Evolutionary conservation across 1,139 yeast species (phyloP).

Genomic region (Geotrichum bryndzae): DNA sequence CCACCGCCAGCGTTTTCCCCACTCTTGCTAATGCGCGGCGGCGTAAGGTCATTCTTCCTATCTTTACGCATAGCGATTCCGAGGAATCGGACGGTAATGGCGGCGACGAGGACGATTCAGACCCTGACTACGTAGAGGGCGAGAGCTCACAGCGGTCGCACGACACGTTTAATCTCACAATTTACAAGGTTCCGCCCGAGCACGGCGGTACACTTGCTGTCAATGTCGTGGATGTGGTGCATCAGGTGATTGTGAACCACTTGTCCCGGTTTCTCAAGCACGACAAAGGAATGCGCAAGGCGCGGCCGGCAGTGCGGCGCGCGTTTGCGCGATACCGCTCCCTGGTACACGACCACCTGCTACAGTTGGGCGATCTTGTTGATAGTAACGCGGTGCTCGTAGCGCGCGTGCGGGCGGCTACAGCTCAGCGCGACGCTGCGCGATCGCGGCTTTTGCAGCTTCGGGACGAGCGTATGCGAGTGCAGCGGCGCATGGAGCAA

Average conservation of each 20-base stretch:
- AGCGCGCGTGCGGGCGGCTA: constrained; percentile 21
- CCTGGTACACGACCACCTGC: constrained; percentile 20
- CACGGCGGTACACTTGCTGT: constrained; percentile 14
- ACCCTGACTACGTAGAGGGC: neutral
- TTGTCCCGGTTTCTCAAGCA: constrained; percentile 3
- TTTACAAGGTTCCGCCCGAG: constrained; percentile 13
- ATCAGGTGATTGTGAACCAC: constrained; percentile 16
- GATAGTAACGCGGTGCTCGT: constrained; percentile 23
- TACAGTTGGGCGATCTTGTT: constrained; percentile 21
- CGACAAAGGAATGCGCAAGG: constrained; percentile 3
- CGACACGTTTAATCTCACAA: constrained; percentile 10
- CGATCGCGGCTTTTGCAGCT: constrained; percentile 22
- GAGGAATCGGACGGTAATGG: neutral
- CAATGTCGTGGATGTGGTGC: constrained; percentile 28
- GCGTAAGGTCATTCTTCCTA: neutral
- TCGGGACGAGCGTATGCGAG: constrained; percentile 21
- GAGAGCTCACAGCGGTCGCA: neutral
- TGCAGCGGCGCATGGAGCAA: constrained; percentile 21
- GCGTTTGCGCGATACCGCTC: constrained; percentile 20
- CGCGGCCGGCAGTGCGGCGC: constrained; percentile 11
- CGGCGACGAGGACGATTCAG: neutral
- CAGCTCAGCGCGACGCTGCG: constrained; percentile 20
- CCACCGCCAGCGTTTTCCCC: neutral
- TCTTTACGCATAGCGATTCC: neutral
- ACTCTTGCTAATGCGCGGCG: neutral